A percentile compares a stretch with the other conserved stretches of the same genome.
Conservation (phyloP, 148 eudicot genomes). For the Arbutus unedo region DNA sequence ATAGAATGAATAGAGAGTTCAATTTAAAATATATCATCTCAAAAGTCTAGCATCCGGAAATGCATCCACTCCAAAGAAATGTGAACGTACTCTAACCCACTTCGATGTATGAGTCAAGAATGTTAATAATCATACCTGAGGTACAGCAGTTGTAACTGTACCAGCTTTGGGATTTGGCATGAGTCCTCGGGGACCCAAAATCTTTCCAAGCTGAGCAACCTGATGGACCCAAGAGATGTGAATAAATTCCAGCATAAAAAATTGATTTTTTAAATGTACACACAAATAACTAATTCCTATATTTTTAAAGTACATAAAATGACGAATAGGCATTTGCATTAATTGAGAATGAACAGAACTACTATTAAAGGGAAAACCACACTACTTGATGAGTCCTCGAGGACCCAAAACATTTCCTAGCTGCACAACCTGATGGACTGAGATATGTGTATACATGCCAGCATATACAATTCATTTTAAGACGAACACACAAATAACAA, state of each 20-base stretch:
- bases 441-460: constrained; percentile 4
- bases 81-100: not conserved
- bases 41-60: not conserved
- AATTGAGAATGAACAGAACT: not conserved
- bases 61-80: not conserved
- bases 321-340: not conserved
- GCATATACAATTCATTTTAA: not conserved
- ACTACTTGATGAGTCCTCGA: constrained; percentile 43
- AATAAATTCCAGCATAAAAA: constrained; percentile 13
- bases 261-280: not conserved
- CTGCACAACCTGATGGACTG: constrained; percentile 63
- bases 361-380: not conserved
- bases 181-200: constrained; percentile 93
- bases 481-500: not conserved
- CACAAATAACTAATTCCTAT: not conserved
- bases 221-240: constrained; percentile 20
- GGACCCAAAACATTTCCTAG: constrained; percentile 92
- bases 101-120: too few relatives aligned
- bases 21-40: not conserved
- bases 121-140: constrained; percentile 58
- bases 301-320: not conserved
- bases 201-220: constrained; percentile 89
- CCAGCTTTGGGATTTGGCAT: constrained; percentile 99
- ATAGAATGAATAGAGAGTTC: not conserved
- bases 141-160: constrained; percentile 80